Percentiles rank a stretch among this genome's conserved stretches.
Evolutionary conservation across 192 early-diverging fungal genomes (phyloP).

Genomic region (Entomortierella beljakovae): DNA sequence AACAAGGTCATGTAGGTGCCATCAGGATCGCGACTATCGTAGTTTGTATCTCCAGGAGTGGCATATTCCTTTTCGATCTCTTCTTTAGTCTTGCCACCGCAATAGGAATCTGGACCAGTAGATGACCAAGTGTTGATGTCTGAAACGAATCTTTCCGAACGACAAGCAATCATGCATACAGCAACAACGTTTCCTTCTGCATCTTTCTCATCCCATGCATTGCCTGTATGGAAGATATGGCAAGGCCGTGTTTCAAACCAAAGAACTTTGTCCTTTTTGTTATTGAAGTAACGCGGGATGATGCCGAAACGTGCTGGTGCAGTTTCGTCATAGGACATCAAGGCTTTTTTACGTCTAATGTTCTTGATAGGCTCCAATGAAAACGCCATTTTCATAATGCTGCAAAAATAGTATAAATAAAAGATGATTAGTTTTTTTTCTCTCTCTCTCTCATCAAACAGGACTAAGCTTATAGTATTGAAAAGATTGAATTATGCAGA

Average conservation of each 20-base stretch:
- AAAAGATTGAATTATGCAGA: no score
- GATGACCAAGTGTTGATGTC: conserved; percentile 40
- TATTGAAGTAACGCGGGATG: conserved; percentile 37
- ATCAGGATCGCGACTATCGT: conserved; percentile 32
- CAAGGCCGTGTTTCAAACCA: conserved; percentile 44
- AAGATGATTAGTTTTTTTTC: no score
- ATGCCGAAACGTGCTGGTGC: conserved; percentile 28
- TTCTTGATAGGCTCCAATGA: conserved; percentile 3
- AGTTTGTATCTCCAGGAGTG: conserved; percentile 23
- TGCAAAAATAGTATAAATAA: no score
- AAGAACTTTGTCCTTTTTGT: conserved; percentile 17
- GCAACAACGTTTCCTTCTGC: conserved; percentile 30
- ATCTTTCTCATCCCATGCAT: conserved; percentile 45
- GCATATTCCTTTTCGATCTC: conserved; percentile 15
- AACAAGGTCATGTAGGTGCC: conserved; percentile 32
- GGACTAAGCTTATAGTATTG: no score
- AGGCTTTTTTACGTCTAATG: conserved; percentile 14
- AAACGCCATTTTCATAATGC: conserved; percentile 24
- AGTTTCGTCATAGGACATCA: conserved; percentile 21
- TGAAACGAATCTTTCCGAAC: conserved; percentile 24
- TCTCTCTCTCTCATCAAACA: no score
- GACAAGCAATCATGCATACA: conserved; percentile 39
- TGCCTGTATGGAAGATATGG: conserved; percentile 50
- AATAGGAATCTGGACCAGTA: conserved; percentile 5
- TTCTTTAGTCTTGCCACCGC: conserved; percentile 34